Evolutionary conservation across 768 basidiomycete species (phyloP), one percentile per base, ranked within the genome.

Genomic region (Phylloporus sp.): DNA sequence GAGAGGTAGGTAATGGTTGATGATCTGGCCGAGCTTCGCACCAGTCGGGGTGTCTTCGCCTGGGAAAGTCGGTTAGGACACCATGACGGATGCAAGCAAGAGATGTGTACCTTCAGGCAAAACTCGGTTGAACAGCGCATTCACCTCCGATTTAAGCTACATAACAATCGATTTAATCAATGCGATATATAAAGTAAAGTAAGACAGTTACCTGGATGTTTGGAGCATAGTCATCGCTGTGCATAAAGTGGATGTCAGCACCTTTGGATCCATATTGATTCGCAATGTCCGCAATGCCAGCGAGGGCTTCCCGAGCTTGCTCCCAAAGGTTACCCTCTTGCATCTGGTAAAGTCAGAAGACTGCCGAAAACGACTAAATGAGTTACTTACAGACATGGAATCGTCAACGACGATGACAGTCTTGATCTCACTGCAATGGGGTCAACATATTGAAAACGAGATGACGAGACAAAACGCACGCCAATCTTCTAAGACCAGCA

Each of bases 211-310:
- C 67, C 57, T 49, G 62, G 53, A 72, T 55, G 52, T 61, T 62
- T 13, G 53, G 49, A 6, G 62, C 72, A 50, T 65, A 71, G 49
- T 57, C 63, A 27, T 59, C 56, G 11, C 47, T 42, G 51, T 76
- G 77, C 58, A 76, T 67, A 59, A 77, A 76, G 54, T 74, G 67
- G 12, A 78, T 61, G 34, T 77, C 77, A 41, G 69, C 24, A 11
- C 77, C 75, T 26, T 67, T 72, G 10, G 67, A 64, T 13, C 69
- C 73, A 44, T 73, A 70, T 32, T 62, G 54, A 26, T 63, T 67
- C 22, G 72, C 70, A 4, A 72, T 55, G 31, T 74, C 70, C 5
- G 71, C 66, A 22, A 76, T 66, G 41, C 69, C 75, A 38, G 64
- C 73, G 20, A 78, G 66, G 2, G 77, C 75, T 32, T 73, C 74